A percentile compares a stretch with the other conserved stretches of the same genome.
Conservation (phyloP, 2,329 filamentous ascomycete species). For the Penicillium crustosum region DNA sequence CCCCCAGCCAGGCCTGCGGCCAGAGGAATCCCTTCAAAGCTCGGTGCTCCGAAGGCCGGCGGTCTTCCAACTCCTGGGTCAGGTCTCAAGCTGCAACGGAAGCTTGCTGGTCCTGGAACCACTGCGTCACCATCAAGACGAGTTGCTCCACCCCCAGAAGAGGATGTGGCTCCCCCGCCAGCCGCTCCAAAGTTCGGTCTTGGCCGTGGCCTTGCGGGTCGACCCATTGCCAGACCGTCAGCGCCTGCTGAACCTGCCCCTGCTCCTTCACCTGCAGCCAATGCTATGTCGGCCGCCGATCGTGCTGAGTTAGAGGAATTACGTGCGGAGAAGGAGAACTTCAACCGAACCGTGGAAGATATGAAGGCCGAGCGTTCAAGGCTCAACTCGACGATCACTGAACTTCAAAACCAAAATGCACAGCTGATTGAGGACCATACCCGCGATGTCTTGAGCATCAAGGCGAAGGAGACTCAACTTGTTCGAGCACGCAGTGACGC, state of each 20-base stretch:
- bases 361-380: constrained; percentile 77
- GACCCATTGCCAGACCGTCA: constrained; percentile 75
- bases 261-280: constrained; percentile 57
- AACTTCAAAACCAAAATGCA: constrained; percentile 95
- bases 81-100: constrained; percentile 46
- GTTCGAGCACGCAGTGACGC: constrained; percentile 88
- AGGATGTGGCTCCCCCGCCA: constrained; percentile 44
- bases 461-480: constrained; percentile 96
- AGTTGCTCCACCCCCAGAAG: constrained; percentile 47
- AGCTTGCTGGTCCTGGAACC: constrained; percentile 44
- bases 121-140: constrained; percentile 44
- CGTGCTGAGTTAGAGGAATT: constrained; percentile 73
- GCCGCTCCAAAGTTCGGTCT: constrained; percentile 59
- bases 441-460: constrained; percentile 90
- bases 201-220: constrained; percentile 76
- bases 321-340: constrained; percentile 75
- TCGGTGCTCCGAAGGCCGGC: constrained; percentile 44
- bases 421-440: constrained; percentile 97
- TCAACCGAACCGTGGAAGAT: constrained; percentile 74
- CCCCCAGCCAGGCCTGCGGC: constrained; percentile 48
- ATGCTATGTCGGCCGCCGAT: constrained; percentile 71
- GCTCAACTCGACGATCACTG: constrained; percentile 81
- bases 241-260: constrained; percentile 46
- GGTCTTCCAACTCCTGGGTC: constrained; percentile 44
- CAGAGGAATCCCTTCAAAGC: constrained; percentile 46